Evolutionary conservation across 306 rosid genomes (phyloP).

Genomic region (Quercus rubra): DNA sequence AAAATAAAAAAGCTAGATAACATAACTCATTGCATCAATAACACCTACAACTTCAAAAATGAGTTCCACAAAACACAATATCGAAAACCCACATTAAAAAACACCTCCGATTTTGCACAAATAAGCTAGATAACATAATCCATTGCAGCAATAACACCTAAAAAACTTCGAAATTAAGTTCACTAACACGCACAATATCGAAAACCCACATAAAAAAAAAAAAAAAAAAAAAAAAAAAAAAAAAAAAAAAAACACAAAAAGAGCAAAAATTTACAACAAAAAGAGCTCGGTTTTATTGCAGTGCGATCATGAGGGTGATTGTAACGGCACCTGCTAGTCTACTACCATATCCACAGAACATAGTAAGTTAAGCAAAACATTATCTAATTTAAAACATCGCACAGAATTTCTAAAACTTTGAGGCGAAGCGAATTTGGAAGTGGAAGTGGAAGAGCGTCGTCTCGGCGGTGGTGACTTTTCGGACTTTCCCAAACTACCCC

Average conservation of each 20-base stretch:
- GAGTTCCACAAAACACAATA: not conserved
- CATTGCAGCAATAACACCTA: not conserved
- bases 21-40: not conserved
- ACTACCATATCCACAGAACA: conserved; percentile 71
- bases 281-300: conserved; percentile 45
- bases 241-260: not conserved
- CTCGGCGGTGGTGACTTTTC: not conserved
- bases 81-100: not conserved
- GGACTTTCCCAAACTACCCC: not conserved
- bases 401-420: no score
- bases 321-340: conserved; percentile 58
- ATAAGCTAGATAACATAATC: not conserved
- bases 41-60: not conserved
- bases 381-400: no score
- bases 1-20: not conserved
- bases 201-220: not conserved
- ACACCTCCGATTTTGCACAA: not conserved
- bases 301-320: conserved; percentile 87
- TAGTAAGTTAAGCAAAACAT: no score
- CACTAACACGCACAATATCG: not conserved
- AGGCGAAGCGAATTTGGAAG: not conserved
- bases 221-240: not conserved
- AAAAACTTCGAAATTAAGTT: not conserved
- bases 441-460: no score
- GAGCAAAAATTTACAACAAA: conserved; percentile 12